phyloP scores from a whole-genome alignment of 495 filamentous ascomycete species.

The Xanthoparmelia taractica region DNA sequence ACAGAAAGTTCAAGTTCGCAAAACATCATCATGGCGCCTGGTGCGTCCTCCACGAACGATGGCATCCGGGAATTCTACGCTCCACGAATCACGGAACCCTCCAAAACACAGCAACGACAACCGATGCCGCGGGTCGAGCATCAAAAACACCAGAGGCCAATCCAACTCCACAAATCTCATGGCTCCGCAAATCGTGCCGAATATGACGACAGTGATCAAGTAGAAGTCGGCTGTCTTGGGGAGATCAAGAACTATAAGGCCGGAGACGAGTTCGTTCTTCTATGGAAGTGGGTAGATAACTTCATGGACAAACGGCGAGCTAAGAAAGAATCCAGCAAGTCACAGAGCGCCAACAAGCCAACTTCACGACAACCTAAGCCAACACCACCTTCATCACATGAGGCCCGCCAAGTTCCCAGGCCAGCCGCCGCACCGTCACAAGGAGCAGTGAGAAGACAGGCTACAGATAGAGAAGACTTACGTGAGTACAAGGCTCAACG shows the following conservation, averaged over 20 bases:
- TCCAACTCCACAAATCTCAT: background rate
- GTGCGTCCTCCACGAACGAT: background rate
- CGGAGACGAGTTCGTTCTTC: background rate
- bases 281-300: conserved; percentile 16
- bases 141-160: background rate
- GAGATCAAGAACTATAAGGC: conserved; percentile 1
- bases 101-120: background rate
- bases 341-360: background rate
- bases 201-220: background rate
- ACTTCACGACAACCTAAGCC: background rate
- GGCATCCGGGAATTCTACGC: conserved; percentile 3
- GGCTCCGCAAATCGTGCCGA: background rate
- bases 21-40: conserved; percentile 8
- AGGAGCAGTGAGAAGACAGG: conserved; percentile 7
- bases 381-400: background rate
- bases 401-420: background rate
- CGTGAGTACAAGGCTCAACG: conserved; percentile 10
- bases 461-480: conserved; percentile 6
- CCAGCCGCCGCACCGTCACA: background rate
- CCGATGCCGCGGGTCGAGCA: conserved; percentile 2
- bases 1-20: background rate
- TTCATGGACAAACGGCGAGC: conserved; percentile 8
- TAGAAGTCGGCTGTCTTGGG: background rate
- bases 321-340: conserved; percentile 9
- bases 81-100: background rate